Percentiles rank a stretch among this genome's conserved stretches.
Evolutionary conservation across 176 grass and related monocot genomes (phyloP).

Genomic region (Phyllostachys edulis): DNA sequence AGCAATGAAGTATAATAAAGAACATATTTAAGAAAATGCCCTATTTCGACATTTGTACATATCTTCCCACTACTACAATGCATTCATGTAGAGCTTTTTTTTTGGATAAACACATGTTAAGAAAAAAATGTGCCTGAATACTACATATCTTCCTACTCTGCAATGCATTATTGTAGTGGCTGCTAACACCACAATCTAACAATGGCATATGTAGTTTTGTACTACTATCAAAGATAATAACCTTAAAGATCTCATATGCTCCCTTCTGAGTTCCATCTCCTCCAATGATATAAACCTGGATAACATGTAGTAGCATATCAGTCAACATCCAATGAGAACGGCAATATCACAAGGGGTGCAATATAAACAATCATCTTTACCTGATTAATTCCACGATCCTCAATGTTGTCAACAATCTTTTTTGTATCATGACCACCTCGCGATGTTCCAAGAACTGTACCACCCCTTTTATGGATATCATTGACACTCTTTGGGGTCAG

Average conservation of each 20-base stretch:
- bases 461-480: slow-evolving; percentile 97
- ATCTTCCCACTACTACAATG: not conserved
- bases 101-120: not conserved
- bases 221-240: slow-evolving; percentile 7
- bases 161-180: not conserved
- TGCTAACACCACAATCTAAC: not conserved
- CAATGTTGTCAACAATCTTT: slow-evolving; percentile 96
- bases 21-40: no score
- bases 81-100: not conserved
- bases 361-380: slow-evolving; percentile 43
- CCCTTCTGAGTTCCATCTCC: slow-evolving; percentile 93
- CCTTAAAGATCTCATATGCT: slow-evolving; percentile 85
- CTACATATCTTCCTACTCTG: not conserved
- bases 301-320: slow-evolving; percentile 17
- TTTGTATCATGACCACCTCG: slow-evolving; percentile 92
- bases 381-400: slow-evolving; percentile 98
- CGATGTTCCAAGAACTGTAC: slow-evolving; percentile 90
- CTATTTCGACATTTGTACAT: not conserved
- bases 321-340: slow-evolving; percentile 6
- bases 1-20: no score
- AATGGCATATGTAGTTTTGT: not conserved
- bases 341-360: not conserved
- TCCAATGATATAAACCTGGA: slow-evolving; percentile 81
- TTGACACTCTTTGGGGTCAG: slow-evolving; percentile 89
- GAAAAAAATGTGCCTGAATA: not conserved